Base-by-base conservation (phyloP, 257 asterid genomes). In the Mentha longifolia region DNA sequence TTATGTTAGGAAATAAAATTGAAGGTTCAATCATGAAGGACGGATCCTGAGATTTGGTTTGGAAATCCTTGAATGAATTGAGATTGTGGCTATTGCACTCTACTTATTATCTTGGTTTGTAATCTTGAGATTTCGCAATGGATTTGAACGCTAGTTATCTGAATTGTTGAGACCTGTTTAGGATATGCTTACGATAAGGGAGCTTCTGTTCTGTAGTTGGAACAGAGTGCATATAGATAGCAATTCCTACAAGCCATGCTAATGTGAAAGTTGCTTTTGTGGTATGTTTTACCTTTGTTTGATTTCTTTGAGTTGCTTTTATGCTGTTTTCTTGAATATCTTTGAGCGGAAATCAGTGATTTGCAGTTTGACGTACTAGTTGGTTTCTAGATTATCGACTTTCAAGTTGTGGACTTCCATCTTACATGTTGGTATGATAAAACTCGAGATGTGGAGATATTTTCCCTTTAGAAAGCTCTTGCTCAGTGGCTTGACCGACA, bases 341-440 rank as follows among this genome's bases (percentile, higher is more conserved):
- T 20, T 52, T 25, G 51, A 52, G 49, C 17, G 7, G 61, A 22
- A 22, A 55, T 30, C 28, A 9, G 39, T 45, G 37, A 64, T 64
- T 74, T 55, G 37, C 19, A 5, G 45, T 39, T 59, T 74, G 31
- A 43, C n/a, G 4, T 63, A 41, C 22, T 56, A 41, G 11, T 56
- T 35, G 37, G 15, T 47, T 74, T 54, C 63, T 45, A 2, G 51
- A 74, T 33, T 56, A 65, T 45, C 39, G 30, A 52, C 64, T 17
- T 52, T 17, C 59, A 19, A 19, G 59, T 19, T 52, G 59, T 50
- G 25, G 25, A 5, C 17, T 45, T 45, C 37, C 37, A 33, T 33
- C 37, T 3, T 33, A 33, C 25, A 28, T 28, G 47, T 42, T 11
- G 12, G 47, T 7, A 10, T 10, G 47, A 42, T 2, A 42, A 42